A percentile compares a stretch with the other conserved stretches of the same genome.
Evolutionary conservation across 1,284 basidiomycete species (phyloP).

Genomic region (Puccinia hordei): DNA sequence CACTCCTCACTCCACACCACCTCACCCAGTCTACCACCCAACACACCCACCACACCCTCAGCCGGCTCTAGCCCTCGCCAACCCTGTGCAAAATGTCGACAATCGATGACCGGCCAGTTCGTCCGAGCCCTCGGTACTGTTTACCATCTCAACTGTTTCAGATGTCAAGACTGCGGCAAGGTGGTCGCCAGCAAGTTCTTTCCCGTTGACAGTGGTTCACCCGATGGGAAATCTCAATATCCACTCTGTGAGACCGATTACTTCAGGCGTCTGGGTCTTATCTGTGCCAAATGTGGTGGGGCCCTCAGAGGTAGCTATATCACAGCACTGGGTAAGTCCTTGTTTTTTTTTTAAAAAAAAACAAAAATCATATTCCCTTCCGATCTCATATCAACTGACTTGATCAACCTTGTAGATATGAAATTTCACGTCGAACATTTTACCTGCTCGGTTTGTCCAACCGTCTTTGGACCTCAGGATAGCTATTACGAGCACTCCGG

Average conservation of each 20-base stretch:
- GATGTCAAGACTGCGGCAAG: constrained; percentile 95
- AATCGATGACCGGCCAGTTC: constrained; percentile 81
- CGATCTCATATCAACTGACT: neutral
- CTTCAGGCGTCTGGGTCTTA: constrained; percentile 90
- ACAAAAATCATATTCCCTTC: neutral
- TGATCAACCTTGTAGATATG: constrained; percentile 11
- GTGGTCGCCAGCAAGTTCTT: constrained; percentile 99
- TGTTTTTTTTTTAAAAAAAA: too few relatives aligned
- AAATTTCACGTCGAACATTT: constrained; percentile 99
- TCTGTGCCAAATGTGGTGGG: constrained; percentile 92
- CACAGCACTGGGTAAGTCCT: constrained; percentile 88
- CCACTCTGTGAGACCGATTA: constrained; percentile 98
- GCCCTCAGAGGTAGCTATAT: constrained; percentile 97
- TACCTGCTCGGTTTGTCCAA: constrained; percentile 94
- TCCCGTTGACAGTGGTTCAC: constrained; percentile 76
- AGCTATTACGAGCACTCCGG: constrained; percentile 98
- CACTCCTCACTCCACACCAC: constrained; percentile 10
- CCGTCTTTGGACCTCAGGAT: constrained; percentile 94
- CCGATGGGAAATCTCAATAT: constrained; percentile 69
- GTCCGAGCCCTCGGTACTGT: constrained; percentile 92
- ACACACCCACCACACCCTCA: constrained; percentile 2
- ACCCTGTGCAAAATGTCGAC: constrained; percentile 57
- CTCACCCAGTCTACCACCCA: neutral
- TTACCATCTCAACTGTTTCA: constrained; percentile 95
- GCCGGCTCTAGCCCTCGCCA: constrained; percentile 33